Evolutionary conservation across 345 rosid species (phyloP).

Genomic region (Conringia planisiliqua): DNA sequence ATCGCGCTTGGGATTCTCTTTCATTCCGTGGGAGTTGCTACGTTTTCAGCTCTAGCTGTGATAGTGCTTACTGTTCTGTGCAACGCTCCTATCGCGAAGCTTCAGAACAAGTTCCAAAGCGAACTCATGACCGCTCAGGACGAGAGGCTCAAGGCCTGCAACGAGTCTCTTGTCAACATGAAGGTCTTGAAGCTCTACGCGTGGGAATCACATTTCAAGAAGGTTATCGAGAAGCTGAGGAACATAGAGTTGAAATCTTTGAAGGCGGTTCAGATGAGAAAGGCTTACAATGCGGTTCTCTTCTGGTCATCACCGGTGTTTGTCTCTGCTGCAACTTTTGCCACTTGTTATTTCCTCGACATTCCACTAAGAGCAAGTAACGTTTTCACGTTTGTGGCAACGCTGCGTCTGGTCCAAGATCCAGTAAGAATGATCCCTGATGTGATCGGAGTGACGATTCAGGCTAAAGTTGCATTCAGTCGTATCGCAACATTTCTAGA

Average conservation of each 20-base stretch:
- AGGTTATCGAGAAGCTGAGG: slow-evolving; percentile 69
- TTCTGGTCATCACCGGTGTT: slow-evolving; percentile 91
- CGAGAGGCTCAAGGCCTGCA: slow-evolving; percentile 69
- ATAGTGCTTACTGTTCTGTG: slow-evolving; percentile 73
- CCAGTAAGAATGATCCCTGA: slow-evolving; percentile 81
- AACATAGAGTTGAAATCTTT: slow-evolving; percentile 60
- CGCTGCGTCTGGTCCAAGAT: slow-evolving; percentile 85
- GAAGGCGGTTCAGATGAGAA: slow-evolving; percentile 75
- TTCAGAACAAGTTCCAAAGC: slow-evolving; percentile 81
- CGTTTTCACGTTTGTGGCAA: slow-evolving; percentile 92
- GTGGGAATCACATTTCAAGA: slow-evolving; percentile 89
- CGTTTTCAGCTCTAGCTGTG: slow-evolving; percentile 70
- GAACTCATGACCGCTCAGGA: slow-evolving; percentile 82
- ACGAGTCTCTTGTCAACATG: slow-evolving; percentile 87
- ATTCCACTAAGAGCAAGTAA: slow-evolving; percentile 79
- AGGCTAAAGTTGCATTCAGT: slow-evolving; percentile 82
- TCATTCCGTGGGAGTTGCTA: slow-evolving; percentile 82
- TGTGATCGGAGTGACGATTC: slow-evolving; percentile 78
- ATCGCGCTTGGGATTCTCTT: slow-evolving; percentile 69
- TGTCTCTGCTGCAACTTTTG: slow-evolving; percentile 84
- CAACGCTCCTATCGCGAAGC: slow-evolving; percentile 88
- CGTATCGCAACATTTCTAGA: slow-evolving; percentile 77
- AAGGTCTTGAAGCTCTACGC: slow-evolving; percentile 90
- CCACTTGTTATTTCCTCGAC: slow-evolving; percentile 73
- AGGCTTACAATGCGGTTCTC: slow-evolving; percentile 61